Percentiles rank a stretch among this genome's conserved stretches.
Evolutionary conservation across 257 asterid species (phyloP).

Genomic region (Capsicum pubescens): DNA sequence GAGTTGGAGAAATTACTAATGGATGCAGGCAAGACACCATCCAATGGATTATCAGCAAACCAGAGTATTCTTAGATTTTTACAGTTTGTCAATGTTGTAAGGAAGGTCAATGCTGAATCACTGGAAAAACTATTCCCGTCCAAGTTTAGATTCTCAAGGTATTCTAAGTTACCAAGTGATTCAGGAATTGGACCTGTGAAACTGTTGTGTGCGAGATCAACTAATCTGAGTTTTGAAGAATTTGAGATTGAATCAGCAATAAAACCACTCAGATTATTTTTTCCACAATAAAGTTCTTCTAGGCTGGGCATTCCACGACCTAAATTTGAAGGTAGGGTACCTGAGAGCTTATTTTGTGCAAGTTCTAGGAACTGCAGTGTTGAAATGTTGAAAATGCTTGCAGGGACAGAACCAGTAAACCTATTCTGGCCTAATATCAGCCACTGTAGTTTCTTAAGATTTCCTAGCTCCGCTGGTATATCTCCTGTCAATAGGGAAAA

Average conservation of each 20-base stretch:
- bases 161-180: too few species aligned
- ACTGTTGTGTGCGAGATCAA: too few species aligned
- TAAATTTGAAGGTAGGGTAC: constrained; percentile 34
- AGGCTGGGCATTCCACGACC: constrained; percentile 32
- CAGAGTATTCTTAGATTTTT: too few species aligned
- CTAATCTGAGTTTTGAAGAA: too few species aligned
- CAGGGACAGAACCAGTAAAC: constrained; percentile 23
- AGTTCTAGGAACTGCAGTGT: background rate
- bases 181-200: too few species aligned
- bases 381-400: constrained; percentile 44
- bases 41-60: too few species aligned
- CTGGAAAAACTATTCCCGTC: too few species aligned
- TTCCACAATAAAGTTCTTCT: fast-evolving
- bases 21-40: too few species aligned
- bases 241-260: too few species aligned
- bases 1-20: background rate
- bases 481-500: background rate
- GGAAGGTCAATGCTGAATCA: too few species aligned
- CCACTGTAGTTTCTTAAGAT: background rate
- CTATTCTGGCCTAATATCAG: background rate
- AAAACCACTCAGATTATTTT: constrained; percentile 26
- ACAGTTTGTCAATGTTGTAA: too few species aligned
- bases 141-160: too few species aligned
- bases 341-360: constrained; percentile 16
- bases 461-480: constrained; percentile 26